These are phyloP conservation scores for Ophiostoma triangulosporum DNA, from an alignment of 2,329 filamentous ascomycete genomes.

Conservation along the genomic window DNA sequence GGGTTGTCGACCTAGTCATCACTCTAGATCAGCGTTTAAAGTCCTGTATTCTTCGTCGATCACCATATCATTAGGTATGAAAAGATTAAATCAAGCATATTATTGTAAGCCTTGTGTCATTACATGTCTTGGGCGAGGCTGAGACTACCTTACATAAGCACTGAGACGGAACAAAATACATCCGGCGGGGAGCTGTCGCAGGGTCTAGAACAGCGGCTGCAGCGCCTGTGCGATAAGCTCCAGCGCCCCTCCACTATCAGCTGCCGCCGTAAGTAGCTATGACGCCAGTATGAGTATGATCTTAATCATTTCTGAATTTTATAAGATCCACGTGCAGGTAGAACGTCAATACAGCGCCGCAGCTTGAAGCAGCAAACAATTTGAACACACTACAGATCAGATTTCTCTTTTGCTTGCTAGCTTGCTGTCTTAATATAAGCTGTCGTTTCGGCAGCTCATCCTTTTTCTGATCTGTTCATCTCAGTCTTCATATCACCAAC, in stretches of 20 bases:
- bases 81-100: no score
- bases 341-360: not conserved
- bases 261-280: no score
- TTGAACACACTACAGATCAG: not conserved
- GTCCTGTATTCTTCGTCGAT: not conserved
- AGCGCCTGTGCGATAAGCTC: not conserved
- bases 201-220: not conserved
- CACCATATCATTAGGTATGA: not conserved
- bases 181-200: constrained; percentile 8
- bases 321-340: not conserved
- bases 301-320: constrained; percentile 1
- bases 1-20: no score
- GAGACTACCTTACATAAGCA: not conserved
- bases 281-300: constrained; percentile 8
- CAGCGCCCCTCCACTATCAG: not conserved
- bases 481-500: not conserved
- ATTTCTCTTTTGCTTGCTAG: no score
- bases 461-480: not conserved
- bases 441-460: no score
- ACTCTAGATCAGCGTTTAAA: no score
- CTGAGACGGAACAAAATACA: constrained; percentile 7
- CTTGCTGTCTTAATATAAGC: no score
- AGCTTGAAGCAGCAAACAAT: no score
- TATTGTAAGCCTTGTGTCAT: not conserved
- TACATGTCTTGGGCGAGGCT: not conserved